phyloP scores from a whole-genome alignment of 805 yeast genomes.

The Kazachstania kunashirensis region DNA sequence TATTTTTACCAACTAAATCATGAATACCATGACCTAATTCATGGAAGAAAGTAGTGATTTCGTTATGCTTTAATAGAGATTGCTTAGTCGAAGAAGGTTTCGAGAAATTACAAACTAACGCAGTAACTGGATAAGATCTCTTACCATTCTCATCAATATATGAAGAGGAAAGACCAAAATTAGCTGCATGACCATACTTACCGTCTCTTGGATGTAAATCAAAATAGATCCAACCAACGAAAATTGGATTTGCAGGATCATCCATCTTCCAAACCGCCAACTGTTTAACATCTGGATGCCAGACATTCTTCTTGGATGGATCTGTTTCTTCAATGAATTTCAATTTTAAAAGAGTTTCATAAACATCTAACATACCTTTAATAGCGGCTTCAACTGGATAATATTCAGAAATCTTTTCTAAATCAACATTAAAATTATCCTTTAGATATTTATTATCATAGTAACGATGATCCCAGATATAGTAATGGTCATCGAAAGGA shows the following conservation, averaged over 20 bases:
- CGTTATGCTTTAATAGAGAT: constrained; percentile 64
- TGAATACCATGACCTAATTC: constrained; percentile 88
- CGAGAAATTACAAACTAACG: constrained; percentile 77
- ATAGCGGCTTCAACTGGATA: constrained; percentile 68
- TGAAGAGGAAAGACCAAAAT: constrained; percentile 59
- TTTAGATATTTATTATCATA: constrained; percentile 59
- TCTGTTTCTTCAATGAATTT: constrained; percentile 47
- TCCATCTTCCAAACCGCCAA: constrained; percentile 64
- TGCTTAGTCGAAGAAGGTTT: constrained; percentile 63
- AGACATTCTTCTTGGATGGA: constrained; percentile 36
- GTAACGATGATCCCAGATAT: constrained; percentile 67
- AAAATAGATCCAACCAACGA: constrained; percentile 70
- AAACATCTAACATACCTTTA: constrained; percentile 57
- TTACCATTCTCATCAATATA: constrained; percentile 40
- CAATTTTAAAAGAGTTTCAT: constrained; percentile 59
- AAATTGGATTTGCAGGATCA: constrained; percentile 36
- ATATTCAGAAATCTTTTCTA: constrained; percentile 60
- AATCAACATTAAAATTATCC: constrained; percentile 61
- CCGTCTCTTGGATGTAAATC: constrained; percentile 82
- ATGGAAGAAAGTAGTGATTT: constrained; percentile 78
- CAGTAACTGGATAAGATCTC: constrained; percentile 58
- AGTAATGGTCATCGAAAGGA: constrained; percentile 34
- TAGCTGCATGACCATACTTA: constrained; percentile 84
- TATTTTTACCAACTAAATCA: constrained; percentile 57
- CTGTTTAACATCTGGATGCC: constrained; percentile 76